Evolutionary conservation across 768 basidiomycete species (phyloP).

Genomic region (Podaxis mareebaensis): DNA sequence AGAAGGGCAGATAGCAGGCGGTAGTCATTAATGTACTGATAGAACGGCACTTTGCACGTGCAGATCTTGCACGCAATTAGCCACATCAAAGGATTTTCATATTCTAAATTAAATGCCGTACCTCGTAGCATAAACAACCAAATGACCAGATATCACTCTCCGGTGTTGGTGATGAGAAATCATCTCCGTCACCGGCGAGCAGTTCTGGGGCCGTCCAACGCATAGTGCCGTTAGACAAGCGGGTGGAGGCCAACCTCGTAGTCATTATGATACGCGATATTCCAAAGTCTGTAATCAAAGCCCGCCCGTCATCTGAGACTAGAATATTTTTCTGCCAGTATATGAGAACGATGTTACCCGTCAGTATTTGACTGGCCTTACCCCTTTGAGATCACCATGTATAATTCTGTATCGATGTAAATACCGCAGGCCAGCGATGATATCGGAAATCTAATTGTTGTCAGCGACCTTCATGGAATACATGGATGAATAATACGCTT

Average conservation of each 20-base stretch:
- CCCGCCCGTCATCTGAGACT: not conserved
- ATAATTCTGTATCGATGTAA: not conserved
- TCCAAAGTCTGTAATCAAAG: not conserved
- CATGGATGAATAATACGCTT: not conserved
- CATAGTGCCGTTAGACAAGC: not conserved
- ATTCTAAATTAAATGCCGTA: not conserved
- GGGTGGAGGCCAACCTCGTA: not conserved
- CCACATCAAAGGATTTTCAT: not conserved
- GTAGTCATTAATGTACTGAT: not conserved
- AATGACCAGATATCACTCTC: not conserved
- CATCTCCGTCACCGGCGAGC: not conserved
- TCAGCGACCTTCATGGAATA: not conserved
- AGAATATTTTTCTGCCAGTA: not conserved
- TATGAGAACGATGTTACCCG: not conserved
- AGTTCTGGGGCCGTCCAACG: not conserved
- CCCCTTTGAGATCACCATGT: not conserved
- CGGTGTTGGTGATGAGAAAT: not conserved
- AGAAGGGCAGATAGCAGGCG: not conserved
- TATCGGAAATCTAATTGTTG: not conserved
- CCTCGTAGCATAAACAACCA: not conserved
- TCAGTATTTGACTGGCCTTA: not conserved
- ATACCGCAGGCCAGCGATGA: not conserved
- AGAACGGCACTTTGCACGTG: not conserved
- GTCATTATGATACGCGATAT: not conserved
- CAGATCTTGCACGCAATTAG: not conserved